A percentile compares a stretch with the other conserved stretches of the same genome.
phyloP scores from a whole-genome alignment of 495 filamentous ascomycete species.

The Penicillium bialowiezense region DNA sequence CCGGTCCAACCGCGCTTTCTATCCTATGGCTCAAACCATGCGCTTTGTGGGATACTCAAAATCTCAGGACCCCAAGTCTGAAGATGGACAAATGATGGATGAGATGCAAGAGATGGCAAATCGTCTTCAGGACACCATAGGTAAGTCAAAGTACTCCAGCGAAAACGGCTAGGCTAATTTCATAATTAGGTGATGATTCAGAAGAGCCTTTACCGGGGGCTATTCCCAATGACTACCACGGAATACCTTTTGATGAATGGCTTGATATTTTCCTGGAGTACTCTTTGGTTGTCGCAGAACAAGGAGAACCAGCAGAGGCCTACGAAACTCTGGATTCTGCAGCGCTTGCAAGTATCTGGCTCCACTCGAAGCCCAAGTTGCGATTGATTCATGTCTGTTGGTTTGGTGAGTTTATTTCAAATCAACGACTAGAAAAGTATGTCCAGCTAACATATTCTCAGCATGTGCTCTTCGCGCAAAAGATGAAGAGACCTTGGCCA shows the following conservation, averaged over 20 bases:
- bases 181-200: slow-evolving; percentile 11
- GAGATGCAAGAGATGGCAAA: slow-evolving; percentile 68
- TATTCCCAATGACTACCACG: slow-evolving; percentile 67
- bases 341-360: slow-evolving; percentile 75
- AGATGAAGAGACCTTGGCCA: slow-evolving; percentile 71
- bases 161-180: slow-evolving; percentile 9
- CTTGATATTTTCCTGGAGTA: slow-evolving; percentile 89
- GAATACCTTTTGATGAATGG: slow-evolving; percentile 78
- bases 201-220: slow-evolving; percentile 30
- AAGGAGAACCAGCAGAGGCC: slow-evolving; percentile 56
- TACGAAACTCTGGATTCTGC: slow-evolving; percentile 76
- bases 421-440: background rate
- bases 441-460: slow-evolving; percentile 21
- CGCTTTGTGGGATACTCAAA: slow-evolving; percentile 64
- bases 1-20: slow-evolving; percentile 70
- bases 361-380: slow-evolving; percentile 58
- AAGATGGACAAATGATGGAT: slow-evolving; percentile 38
- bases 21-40: slow-evolving; percentile 67
- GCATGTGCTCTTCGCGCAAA: slow-evolving; percentile 77
- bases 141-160: slow-evolving; percentile 32
- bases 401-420: slow-evolving; percentile 54
- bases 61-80: slow-evolving; percentile 37
- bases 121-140: slow-evolving; percentile 55
- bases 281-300: slow-evolving; percentile 66
- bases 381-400: slow-evolving; percentile 78